Base-by-base conservation (phyloP, 1,284 basidiomycete species). In the Trametes pubescens region DNA sequence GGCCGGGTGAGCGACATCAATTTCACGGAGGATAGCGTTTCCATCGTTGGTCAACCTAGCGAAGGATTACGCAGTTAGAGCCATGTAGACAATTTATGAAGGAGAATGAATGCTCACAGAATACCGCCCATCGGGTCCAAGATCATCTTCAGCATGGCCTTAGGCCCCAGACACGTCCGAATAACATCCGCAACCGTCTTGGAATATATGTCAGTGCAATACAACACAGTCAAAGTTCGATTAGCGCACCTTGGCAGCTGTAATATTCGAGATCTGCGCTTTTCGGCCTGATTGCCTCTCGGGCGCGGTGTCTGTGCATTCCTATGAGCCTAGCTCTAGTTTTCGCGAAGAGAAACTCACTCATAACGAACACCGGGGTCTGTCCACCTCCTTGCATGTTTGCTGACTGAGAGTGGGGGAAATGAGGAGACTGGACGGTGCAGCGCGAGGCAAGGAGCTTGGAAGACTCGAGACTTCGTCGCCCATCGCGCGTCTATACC, bases 131-230 rank as follows among this genome's bases (percentile, higher is more conserved):
- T 98, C 3, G 96, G 95, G 81, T 99, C 96, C 53, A 98, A 81
- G 72, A 99, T 98, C 97, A 99, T 99, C 85, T 99, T 99, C 67
- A 99, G 84, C 97, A 99, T 99, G 48, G 96, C 91, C 76, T 98
- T 97, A 4, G 97, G 97, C 7, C 98, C 97, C 37, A 99, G 80
- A 87, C 97, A 99, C 71, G 96, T 99, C 67, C 96, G 81, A 72
- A 99, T 99, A n/a, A 99, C 96, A 84, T 99, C 97, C 70, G 97
- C 94, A 2, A 99, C 97, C 18, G 96, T 98, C 94, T 96, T 53
- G 21, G 18, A 18, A 69, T 46, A 47, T 37, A 59, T 57, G 44
- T 52, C 55, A 68, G 64, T 29, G 24, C 48, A 49, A 55, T 44
- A 48, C 48, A 18, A 34, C 57, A 58, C 14, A 16, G 22, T 24